Conservation (phyloP, 495 filamentous ascomycete species). For the Aspergillus homomorphus region DNA sequence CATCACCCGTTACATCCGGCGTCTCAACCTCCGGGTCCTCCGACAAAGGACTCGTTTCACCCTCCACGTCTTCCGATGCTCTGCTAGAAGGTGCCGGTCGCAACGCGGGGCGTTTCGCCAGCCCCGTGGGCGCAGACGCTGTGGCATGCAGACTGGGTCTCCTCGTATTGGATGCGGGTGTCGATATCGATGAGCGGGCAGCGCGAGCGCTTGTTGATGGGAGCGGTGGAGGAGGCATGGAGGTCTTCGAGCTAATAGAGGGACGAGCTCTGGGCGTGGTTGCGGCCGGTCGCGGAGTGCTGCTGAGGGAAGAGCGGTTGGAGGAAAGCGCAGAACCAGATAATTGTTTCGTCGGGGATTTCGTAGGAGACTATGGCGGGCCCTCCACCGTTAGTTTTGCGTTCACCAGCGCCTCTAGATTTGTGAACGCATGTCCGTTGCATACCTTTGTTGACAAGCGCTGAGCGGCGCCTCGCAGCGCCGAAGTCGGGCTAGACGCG, state of each 20-base stretch:
- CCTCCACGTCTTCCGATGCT: slow-evolving; percentile 29
- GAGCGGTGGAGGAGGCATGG: slow-evolving; percentile 63
- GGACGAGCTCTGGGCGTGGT: slow-evolving; percentile 51
- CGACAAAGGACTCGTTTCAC: slow-evolving; percentile 25
- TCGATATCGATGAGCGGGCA: slow-evolving; percentile 40
- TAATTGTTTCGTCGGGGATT: slow-evolving; percentile 77
- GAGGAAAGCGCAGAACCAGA: slow-evolving; percentile 53
- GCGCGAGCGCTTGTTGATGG: slow-evolving; percentile 30
- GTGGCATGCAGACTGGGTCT: slow-evolving; percentile 34
- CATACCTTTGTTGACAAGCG: slow-evolving; percentile 61
- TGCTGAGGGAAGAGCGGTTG: slow-evolving; percentile 46
- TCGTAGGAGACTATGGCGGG: slow-evolving; percentile 62
- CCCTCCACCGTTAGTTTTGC: background rate
- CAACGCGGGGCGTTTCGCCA: slow-evolving; percentile 41
- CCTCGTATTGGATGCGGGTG: slow-evolving; percentile 30
- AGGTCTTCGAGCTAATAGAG: slow-evolving; percentile 52
- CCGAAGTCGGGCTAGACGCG: slow-evolving; percentile 63
- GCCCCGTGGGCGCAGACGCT: slow-evolving; percentile 20
- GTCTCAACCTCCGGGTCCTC: slow-evolving; percentile 34
- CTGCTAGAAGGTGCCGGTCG: slow-evolving; percentile 31
- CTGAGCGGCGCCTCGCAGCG: slow-evolving; percentile 39
- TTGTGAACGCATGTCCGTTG: slow-evolving; percentile 2
- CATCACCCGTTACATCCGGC: slow-evolving; percentile 25
- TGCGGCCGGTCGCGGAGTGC: slow-evolving; percentile 44
- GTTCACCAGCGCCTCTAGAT: background rate